Evolutionary conservation across 805 yeast species (phyloP).

Genomic region (Teunomyces aglyptinius): DNA sequence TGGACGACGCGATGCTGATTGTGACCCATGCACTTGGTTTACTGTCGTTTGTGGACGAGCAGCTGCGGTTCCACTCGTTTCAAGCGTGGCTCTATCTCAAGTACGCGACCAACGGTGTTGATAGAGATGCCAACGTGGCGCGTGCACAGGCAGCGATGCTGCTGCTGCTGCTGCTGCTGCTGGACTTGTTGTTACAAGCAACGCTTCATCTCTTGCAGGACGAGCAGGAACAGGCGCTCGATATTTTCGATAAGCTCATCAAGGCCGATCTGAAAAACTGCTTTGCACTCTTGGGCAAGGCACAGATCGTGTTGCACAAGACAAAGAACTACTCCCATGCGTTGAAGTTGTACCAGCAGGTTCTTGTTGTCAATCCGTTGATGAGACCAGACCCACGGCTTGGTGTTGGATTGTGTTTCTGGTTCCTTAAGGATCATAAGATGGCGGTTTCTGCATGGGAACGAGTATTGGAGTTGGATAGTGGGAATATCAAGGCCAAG

Average conservation of each 20-base stretch:
- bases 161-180: conserved; percentile 47
- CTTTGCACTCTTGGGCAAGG: conserved; percentile 79
- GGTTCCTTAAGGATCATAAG: conserved; percentile 76
- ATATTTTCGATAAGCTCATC: conserved; percentile 61
- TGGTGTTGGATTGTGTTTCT: conserved; percentile 92
- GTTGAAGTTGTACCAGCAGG: conserved; percentile 79
- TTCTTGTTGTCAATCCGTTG: conserved; percentile 71
- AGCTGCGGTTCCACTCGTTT: conserved; percentile 55
- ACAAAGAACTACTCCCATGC: conserved; percentile 68
- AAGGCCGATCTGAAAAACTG: conserved; percentile 58
- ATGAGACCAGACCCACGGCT: conserved; percentile 88
- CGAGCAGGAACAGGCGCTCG: conserved; percentile 68
- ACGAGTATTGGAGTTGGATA: conserved; percentile 67
- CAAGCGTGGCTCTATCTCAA: conserved; percentile 71
- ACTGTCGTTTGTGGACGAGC: conserved; percentile 36
- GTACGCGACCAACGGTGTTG: conserved; percentile 24
- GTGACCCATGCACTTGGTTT: conserved; percentile 56
- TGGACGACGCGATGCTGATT: conserved; percentile 63
- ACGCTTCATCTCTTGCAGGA: conserved; percentile 45
- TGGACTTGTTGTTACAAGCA: conserved; percentile 52
- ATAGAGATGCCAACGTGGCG: conserved; percentile 21
- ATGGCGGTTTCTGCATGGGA: conserved; percentile 84
- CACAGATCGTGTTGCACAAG: conserved; percentile 71
- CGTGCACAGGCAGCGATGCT: conserved; percentile 19
- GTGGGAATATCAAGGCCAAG: conserved; percentile 57